phyloP scores from a whole-genome alignment of 805 yeast species.

The Candida broadrunensis region DNA sequence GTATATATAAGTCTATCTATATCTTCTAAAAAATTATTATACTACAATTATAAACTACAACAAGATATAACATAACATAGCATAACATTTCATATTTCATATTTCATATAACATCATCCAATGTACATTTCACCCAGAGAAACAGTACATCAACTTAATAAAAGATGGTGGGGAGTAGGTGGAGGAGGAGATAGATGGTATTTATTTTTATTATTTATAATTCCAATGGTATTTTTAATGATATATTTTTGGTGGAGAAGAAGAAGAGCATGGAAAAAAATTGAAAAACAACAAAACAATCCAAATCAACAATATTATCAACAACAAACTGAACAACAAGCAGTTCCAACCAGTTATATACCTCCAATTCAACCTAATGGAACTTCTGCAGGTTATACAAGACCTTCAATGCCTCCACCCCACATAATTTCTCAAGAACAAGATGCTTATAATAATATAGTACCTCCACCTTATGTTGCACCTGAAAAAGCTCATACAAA shows the following conservation, averaged over 20 bases:
- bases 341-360: neutral
- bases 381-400: neutral
- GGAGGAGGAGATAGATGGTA: slow-evolving; percentile 3
- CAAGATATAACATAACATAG: no score
- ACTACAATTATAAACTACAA: no score
- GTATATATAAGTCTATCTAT: no score
- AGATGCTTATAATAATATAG: neutral
- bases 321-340: neutral
- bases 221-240: neutral
- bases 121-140: no score
- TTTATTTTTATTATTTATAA: neutral
- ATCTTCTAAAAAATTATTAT: no score
- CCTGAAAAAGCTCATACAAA: neutral
- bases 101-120: no score
- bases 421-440: neutral
- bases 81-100: no score
- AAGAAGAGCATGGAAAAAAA: neutral
- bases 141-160: neutral
- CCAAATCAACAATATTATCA: neutral
- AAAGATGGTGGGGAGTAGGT: neutral
- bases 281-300: neutral
- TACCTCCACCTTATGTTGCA: neutral
- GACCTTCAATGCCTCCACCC: neutral
- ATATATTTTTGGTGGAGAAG: neutral
- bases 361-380: neutral